These are phyloP conservation scores for Alternaria solani DNA, from an alignment of 2,329 filamentous ascomycete species.

Conservation along the genomic window DNA sequence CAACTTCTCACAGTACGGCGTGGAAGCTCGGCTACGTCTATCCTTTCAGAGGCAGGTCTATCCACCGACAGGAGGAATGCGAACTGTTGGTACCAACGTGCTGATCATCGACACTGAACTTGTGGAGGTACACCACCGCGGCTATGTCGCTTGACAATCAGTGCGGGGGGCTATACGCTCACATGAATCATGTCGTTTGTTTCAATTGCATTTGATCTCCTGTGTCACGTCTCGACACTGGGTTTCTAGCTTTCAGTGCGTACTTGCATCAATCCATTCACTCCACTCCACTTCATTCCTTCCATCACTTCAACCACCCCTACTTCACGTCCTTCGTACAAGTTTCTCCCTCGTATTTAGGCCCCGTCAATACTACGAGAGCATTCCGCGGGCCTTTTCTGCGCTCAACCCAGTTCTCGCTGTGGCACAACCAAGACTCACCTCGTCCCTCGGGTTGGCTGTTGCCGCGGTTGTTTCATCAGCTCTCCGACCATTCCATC, in stretches of 20 bases:
- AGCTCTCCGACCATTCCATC: slow-evolving; percentile 4
- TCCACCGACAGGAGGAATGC: neutral
- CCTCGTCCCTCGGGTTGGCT: neutral
- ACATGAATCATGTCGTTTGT: neutral
- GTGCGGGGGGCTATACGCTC: neutral
- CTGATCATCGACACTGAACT: neutral
- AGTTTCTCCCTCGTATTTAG: neutral
- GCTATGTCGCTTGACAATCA: slow-evolving; percentile 1
- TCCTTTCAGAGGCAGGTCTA: neutral
- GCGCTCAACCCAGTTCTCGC: neutral
- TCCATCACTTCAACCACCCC: neutral
- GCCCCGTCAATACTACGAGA: neutral
- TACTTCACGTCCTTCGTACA: neutral
- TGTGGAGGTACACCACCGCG: neutral
- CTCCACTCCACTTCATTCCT: too few species aligned
- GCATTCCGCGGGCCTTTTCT: neutral
- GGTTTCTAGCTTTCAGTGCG: neutral
- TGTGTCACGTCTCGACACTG: neutral
- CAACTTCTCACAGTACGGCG: neutral
- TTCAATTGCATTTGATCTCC: neutral
- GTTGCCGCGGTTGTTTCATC: slow-evolving; percentile 8
- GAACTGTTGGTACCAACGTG: neutral
- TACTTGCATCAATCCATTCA: neutral
- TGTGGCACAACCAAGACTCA: neutral
- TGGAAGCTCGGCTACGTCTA: neutral